Evolutionary conservation across 2,329 filamentous ascomycete species (phyloP).

Genomic region (Diaporthe sp.): DNA sequence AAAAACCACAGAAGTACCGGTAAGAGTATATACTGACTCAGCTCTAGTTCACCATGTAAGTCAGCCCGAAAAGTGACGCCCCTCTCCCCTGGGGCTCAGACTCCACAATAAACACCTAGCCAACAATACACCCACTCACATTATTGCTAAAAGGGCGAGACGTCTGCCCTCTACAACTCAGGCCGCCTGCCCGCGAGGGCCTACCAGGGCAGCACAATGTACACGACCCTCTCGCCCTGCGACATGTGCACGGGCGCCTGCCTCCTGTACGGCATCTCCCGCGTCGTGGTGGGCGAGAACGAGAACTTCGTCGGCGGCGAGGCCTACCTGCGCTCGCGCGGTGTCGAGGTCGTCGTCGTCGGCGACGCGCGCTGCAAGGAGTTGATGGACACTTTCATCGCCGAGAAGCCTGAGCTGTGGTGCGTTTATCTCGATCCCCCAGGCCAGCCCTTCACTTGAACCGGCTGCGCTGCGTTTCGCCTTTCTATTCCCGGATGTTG

Average conservation of each 20-base stretch:
- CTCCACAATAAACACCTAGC: not conserved
- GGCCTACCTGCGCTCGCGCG: constrained; percentile 75
- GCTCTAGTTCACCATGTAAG: constrained; percentile 11
- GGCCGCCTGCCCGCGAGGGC: constrained; percentile 78
- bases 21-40: not conserved
- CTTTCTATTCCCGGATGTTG: not conserved
- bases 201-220: constrained; percentile 84
- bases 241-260: constrained; percentile 88
- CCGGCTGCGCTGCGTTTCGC: not conserved
- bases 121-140: not conserved
- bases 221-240: constrained; percentile 84
- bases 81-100: too few relatives aligned
- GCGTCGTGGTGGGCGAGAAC: constrained; percentile 85
- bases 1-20: not conserved
- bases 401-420: constrained; percentile 80
- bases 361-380: constrained; percentile 75
- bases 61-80: not conserved
- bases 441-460: not conserved
- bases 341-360: constrained; percentile 81
- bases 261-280: constrained; percentile 79
- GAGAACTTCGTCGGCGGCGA: constrained; percentile 82
- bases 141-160: constrained; percentile 72
- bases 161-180: constrained; percentile 80
- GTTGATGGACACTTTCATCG: constrained; percentile 81
- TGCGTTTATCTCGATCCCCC: constrained; percentile 53